These are phyloP conservation scores for Aspergillus sp. DNA, from an alignment of 2,329 filamentous ascomycete species.

Conservation along the genomic window DNA sequence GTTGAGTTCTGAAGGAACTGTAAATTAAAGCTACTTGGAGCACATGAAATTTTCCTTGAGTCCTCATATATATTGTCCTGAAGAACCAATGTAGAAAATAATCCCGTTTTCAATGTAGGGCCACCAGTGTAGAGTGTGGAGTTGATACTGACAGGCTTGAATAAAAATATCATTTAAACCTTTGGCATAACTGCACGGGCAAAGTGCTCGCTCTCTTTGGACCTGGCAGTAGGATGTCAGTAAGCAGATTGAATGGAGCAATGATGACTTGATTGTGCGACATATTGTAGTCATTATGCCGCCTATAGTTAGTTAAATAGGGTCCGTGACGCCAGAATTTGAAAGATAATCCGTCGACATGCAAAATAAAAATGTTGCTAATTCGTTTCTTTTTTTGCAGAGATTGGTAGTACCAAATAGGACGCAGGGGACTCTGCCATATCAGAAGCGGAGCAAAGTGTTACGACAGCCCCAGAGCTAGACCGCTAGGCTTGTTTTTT, in stretches of 20 bases:
- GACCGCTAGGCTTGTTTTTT: constrained; percentile 21
- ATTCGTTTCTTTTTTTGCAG: background rate
- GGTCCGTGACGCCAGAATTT: background rate
- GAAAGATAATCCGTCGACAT: background rate
- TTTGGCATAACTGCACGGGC: background rate
- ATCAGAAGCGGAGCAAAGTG: background rate
- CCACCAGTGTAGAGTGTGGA: no score
- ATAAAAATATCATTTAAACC: background rate
- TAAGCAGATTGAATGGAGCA: background rate
- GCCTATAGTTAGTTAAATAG: background rate
- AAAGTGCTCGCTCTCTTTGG: background rate
- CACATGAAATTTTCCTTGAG: constrained; percentile 21
- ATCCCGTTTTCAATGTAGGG: background rate
- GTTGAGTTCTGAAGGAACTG: constrained; percentile 22
- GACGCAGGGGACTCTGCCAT: constrained; percentile 6
- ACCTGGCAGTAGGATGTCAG: background rate
- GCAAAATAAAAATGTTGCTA: background rate
- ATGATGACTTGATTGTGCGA: constrained; percentile 8
- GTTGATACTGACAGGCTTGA: background rate
- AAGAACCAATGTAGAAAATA: background rate
- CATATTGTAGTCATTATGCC: background rate
- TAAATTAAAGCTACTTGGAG: constrained; percentile 31
- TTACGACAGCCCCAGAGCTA: constrained; percentile 20
- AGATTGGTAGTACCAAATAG: background rate
- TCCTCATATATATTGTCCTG: background rate